Evolutionary conservation across 2,329 filamentous ascomycete species (phyloP).

Genomic region (Colletotrichum chrysophilum): DNA sequence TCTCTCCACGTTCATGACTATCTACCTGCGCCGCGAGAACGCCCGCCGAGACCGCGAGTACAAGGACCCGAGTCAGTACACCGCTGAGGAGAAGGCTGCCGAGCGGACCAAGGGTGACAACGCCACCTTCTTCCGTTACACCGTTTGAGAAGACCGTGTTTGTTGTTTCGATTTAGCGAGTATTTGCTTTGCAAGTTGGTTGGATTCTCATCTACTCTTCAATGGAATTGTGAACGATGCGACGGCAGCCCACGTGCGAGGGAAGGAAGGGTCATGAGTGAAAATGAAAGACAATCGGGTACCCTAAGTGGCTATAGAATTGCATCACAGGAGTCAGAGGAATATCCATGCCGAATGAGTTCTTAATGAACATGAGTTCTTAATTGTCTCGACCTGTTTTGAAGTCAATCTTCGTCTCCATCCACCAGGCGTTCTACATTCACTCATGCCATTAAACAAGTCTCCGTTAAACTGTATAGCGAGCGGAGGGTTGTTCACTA

Average conservation of each 20-base stretch:
- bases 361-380: background rate
- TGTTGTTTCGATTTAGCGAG: background rate
- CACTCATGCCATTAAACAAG: background rate
- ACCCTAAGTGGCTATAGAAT: background rate
- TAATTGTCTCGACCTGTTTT: background rate
- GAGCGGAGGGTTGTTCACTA: background rate
- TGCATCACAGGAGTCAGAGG: background rate
- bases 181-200: background rate
- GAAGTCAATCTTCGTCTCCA: background rate
- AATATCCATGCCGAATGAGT: background rate
- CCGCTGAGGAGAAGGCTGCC: slow-evolving; percentile 54
- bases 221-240: background rate
- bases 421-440: background rate
- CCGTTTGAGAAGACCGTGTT: slow-evolving; percentile 37
- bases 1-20: slow-evolving; percentile 60
- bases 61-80: slow-evolving; percentile 55
- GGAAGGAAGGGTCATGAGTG: background rate
- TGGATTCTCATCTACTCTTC: background rate
- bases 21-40: slow-evolving; percentile 63
- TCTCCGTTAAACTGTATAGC: background rate
- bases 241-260: background rate
- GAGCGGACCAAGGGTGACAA: slow-evolving; percentile 63
- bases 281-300: background rate
- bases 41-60: slow-evolving; percentile 52
- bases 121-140: slow-evolving; percentile 61